phyloP scores from a whole-genome alignment of 164 flowering plant genomes.

The Vitis rupestris region DNA sequence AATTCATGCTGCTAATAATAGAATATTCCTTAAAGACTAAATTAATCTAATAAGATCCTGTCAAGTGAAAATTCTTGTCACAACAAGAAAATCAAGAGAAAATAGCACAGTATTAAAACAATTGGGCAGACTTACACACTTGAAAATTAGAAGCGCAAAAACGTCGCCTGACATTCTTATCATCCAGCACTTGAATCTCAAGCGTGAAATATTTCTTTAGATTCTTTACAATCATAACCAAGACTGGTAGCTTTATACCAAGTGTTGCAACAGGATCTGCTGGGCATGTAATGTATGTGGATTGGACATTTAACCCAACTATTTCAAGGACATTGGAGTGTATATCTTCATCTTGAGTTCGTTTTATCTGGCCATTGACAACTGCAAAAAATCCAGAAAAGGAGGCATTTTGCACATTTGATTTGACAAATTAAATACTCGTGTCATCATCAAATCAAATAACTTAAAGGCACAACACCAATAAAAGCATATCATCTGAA shows the following conservation, averaged over 20 bases:
- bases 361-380: constrained; percentile 84
- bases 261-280: constrained; percentile 94
- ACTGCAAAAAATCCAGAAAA: constrained; percentile 47
- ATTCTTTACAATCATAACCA: constrained; percentile 92
- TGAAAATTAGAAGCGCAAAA: constrained; percentile 99
- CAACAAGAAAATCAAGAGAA: not conserved
- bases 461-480: not conserved
- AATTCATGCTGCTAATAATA: not conserved
- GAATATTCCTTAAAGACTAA: not conserved
- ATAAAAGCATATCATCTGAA: not conserved
- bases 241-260: constrained; percentile 91
- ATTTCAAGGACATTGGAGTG: constrained; percentile 96
- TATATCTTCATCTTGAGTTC: constrained; percentile 93
- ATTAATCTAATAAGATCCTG: too few relatives aligned
- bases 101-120: constrained; percentile 1
- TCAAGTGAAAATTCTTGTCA: not conserved
- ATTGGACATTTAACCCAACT: constrained; percentile 83
- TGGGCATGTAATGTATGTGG: constrained; percentile 93
- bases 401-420: not conserved
- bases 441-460: not conserved
- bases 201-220: constrained; percentile 91
- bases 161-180: constrained; percentile 97
- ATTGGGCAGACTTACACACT: constrained; percentile 86
- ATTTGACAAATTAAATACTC: not conserved
- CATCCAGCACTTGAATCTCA: constrained; percentile 98